Percentiles rank a stretch among this genome's conserved stretches.
Evolutionary conservation across 495 filamentous ascomycete genomes (phyloP).

Genomic region (Hypoxylon subgilvum): DNA sequence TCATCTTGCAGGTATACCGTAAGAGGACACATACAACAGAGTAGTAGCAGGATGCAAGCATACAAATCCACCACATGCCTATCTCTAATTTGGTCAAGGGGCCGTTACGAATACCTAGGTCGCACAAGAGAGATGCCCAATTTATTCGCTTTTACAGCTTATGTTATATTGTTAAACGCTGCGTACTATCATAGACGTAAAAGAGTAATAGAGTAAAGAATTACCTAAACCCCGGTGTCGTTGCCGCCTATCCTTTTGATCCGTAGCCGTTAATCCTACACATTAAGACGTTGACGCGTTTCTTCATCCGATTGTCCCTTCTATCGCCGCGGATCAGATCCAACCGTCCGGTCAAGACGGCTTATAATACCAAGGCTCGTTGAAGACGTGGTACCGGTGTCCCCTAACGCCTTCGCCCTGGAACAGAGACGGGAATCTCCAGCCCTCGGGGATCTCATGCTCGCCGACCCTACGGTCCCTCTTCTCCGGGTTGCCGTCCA

Average conservation of each 20-base stretch:
- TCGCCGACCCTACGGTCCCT: constrained; percentile 56
- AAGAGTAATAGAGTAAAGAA: constrained; percentile 16
- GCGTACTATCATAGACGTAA: too few species aligned
- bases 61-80: too few species aligned
- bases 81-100: too few species aligned
- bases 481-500: constrained; percentile 30
- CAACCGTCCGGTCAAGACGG: constrained; percentile 19
- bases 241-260: constrained; percentile 4
- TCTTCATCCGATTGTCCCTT: constrained; percentile 7
- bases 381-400: constrained; percentile 94
- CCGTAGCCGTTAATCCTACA: constrained; percentile 14
- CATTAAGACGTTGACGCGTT: constrained; percentile 24
- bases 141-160: too few species aligned
- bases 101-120: too few species aligned
- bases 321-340: background rate
- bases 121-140: too few species aligned
- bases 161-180: too few species aligned
- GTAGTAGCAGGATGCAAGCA: too few species aligned
- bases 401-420: constrained; percentile 84
- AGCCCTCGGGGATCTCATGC: constrained; percentile 73
- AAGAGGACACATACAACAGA: too few species aligned
- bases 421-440: constrained; percentile 87
- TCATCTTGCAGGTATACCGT: too few species aligned
- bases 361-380: constrained; percentile 80
- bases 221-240: background rate